Evolutionary conservation across 1,284 basidiomycete species (phyloP).

Genomic region (Takashimella tepidaria): DNA sequence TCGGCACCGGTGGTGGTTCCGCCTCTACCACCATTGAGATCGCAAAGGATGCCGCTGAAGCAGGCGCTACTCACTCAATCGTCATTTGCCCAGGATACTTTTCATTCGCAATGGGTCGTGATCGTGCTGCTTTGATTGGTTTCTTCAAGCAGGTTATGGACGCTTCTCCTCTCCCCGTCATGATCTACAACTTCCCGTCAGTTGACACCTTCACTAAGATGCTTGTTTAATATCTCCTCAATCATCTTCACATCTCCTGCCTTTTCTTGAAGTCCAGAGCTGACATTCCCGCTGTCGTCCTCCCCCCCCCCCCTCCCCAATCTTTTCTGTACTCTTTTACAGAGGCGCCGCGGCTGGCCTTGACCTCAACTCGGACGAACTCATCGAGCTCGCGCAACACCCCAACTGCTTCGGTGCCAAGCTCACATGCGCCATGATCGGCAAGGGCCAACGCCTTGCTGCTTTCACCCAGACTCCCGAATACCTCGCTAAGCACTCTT

Average conservation of each 20-base stretch:
- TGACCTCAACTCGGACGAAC: conserved; percentile 77
- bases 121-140: conserved; percentile 48
- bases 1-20: conserved; percentile 73
- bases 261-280: no score
- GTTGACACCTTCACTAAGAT: conserved; percentile 35
- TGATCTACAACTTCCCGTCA: conserved; percentile 86
- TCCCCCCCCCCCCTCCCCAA: no score
- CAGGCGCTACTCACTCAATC: conserved; percentile 66
- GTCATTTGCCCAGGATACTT: conserved; percentile 50
- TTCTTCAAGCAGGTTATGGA: conserved; percentile 64
- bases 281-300: neutral
- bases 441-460: conserved; percentile 72
- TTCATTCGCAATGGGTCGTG: conserved; percentile 49
- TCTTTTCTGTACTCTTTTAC: no score
- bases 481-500: conserved; percentile 32
- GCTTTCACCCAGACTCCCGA: conserved; percentile 48
- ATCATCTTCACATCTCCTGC: no score
- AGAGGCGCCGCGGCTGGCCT: conserved; percentile 64
- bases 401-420: conserved; percentile 86
- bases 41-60: conserved; percentile 68
- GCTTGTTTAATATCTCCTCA: no score
- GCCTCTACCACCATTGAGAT: conserved; percentile 76
- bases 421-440: conserved; percentile 77
- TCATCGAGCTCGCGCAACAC: conserved; percentile 66
- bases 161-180: conserved; percentile 71